Percentiles rank a stretch among this genome's conserved stretches.
These are phyloP conservation scores for Chlorella sp. DNA, from an alignment of 139 green algal genomes.

Conservation along the genomic window DNA sequence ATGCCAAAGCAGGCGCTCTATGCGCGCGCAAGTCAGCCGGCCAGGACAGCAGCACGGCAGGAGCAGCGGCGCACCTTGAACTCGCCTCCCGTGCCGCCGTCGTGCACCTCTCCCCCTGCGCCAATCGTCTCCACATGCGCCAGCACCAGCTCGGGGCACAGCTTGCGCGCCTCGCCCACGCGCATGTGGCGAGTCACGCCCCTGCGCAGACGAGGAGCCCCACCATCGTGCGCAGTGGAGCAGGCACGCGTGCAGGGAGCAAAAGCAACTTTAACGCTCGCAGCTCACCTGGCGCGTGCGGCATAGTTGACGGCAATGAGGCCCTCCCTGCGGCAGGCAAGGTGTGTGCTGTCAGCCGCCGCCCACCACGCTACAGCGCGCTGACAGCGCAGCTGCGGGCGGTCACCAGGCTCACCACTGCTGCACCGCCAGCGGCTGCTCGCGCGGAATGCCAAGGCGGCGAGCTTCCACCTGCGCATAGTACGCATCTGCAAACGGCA, in stretches of 20 bases:
- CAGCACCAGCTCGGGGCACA: constrained; percentile 78
- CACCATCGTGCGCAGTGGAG: too few species aligned
- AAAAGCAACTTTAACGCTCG: too few species aligned
- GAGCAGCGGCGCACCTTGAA: not conserved
- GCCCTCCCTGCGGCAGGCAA: constrained; percentile 43
- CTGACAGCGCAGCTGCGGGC: too few species aligned
- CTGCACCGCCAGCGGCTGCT: constrained; percentile 80
- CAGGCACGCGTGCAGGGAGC: too few species aligned
- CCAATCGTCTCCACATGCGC: constrained; percentile 93
- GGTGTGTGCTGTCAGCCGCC: too few species aligned
- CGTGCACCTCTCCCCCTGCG: not conserved
- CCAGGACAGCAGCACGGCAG: too few species aligned
- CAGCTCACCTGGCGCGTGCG: constrained; percentile 68
- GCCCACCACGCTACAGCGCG: too few species aligned
- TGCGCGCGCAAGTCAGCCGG: too few species aligned
- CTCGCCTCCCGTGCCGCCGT: not conserved
- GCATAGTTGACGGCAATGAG: constrained; percentile 92
- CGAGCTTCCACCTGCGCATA: constrained; percentile 83
- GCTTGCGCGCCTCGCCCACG: constrained; percentile 62
- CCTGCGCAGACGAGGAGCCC: too few species aligned
- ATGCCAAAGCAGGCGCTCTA: too few species aligned
- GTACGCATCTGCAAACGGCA: too few species aligned
- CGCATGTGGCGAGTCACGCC: constrained; percentile 85
- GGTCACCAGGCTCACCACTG: constrained; percentile 68
- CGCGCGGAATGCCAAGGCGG: constrained; percentile 65